Evolutionary conservation across 179 eudicot species (phyloP).

Genomic region (Drosera spatulata): DNA sequence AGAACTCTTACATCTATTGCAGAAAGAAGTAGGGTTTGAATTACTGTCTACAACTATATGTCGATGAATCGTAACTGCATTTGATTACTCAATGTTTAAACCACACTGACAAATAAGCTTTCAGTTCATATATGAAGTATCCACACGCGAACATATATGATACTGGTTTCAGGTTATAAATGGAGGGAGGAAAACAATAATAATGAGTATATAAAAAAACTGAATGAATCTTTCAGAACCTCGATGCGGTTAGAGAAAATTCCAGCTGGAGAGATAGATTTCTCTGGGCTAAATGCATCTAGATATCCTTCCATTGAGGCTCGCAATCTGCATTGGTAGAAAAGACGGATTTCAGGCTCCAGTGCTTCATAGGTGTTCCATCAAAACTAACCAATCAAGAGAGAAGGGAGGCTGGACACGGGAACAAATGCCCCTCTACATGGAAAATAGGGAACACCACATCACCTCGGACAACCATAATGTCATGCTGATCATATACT

Average conservation of each 20-base stretch:
- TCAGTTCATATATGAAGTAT: too few relatives aligned
- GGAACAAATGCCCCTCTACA: background rate
- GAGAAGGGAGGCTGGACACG: background rate
- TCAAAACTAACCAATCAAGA: background rate
- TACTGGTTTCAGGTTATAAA: background rate
- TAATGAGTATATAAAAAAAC: background rate
- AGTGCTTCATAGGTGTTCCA: background rate
- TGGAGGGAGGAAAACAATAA: background rate
- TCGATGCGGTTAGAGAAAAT: constrained; percentile 75
- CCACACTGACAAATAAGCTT: too few relatives aligned
- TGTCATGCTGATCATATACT: too few relatives aligned
- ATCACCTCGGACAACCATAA: too few relatives aligned
- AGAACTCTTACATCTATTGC: too few relatives aligned
- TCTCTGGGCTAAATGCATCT: constrained; percentile 66
- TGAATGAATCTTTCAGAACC: constrained; percentile 28
- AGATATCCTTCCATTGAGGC: constrained; percentile 85
- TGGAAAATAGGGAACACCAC: too few relatives aligned
- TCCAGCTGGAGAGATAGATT: constrained; percentile 71
- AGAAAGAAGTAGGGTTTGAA: too few relatives aligned
- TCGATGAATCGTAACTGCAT: too few relatives aligned
- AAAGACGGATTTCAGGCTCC: constrained; percentile 6
- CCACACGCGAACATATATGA: too few relatives aligned
- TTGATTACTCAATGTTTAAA: too few relatives aligned
- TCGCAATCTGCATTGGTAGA: constrained; percentile 50
- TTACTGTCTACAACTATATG: too few relatives aligned